Evolutionary conservation across 2,329 filamentous ascomycete genomes (phyloP), one percentile per base, ranked within the genome.

Genomic region (Westerdykella ornata): DNA sequence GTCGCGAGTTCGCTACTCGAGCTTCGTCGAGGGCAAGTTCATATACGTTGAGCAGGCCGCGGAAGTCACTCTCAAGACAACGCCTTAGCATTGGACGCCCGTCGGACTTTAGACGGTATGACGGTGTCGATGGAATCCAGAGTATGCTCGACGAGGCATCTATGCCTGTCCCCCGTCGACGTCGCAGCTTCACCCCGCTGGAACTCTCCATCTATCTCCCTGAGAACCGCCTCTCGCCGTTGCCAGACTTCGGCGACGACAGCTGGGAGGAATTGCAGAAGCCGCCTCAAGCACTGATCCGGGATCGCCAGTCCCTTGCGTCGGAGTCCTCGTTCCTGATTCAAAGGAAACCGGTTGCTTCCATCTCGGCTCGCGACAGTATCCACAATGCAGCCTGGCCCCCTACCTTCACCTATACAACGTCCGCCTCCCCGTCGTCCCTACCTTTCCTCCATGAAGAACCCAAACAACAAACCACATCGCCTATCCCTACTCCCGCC

Each of bases 131-230:
- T 22, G 53, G 56, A 7, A 45, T 63, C 7, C 57, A 63, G 28
- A 60, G 53, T 8, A 63, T 63, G 59, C 40, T 59, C 5, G 52
- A 63, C 16, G 58, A 65, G 11, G 54, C 55, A 14, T 46, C 57
- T 4, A 51, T 59, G 48, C 58, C 60, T 4, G 39, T 60, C 13
- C n/a, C n/a, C n/a, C 55, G 60, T 26, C 54, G 62, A 6, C 53
- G 60, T 31, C 53, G 59, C 26, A 64, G 59, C 45, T 67, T 68
- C 42, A 52, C 59, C 18, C 66, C 66, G 3, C 47, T 69, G 5
- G 61, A 69, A 35, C 51, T 69, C 1, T 67, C 63, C 11, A 67
- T 69, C 26, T 68, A 68, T 38, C 45, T 62, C 3, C 55, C 56
- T 12, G 53, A 63, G 29, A 56, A 58, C 5, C 52, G 59, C 26